Evolutionary conservation across 306 rosid genomes (phyloP).

Genomic region (Quercus wislizeni): DNA sequence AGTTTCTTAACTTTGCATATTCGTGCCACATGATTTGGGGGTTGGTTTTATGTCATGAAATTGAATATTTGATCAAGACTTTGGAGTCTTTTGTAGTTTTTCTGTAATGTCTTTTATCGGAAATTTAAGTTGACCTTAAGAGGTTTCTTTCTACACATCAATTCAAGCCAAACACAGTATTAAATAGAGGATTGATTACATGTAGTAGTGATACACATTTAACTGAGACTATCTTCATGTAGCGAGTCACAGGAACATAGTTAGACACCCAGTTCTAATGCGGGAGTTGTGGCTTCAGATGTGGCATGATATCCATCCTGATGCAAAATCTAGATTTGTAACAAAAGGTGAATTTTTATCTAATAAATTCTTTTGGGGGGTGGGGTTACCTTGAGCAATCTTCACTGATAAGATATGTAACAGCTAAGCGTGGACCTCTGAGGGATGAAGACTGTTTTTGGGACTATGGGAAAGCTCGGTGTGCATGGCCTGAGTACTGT

Average conservation of each 20-base stretch:
- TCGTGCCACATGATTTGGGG: neutral
- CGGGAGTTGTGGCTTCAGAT: slow-evolving; percentile 98
- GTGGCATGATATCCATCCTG: slow-evolving; percentile 94
- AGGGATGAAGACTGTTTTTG: slow-evolving; percentile 95
- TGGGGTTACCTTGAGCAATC: slow-evolving; percentile 27
- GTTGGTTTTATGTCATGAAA: neutral
- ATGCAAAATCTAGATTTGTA: slow-evolving; percentile 68
- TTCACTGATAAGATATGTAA: slow-evolving; percentile 20
- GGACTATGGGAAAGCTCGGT: slow-evolving; percentile 99
- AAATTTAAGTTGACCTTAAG: neutral
- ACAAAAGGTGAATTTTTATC: slow-evolving; percentile 62
- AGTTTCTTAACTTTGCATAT: neutral
- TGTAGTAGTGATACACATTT: slow-evolving; percentile 18
- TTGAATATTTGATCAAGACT: neutral
- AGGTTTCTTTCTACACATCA: neutral
- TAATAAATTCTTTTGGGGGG: neutral
- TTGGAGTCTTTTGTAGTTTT: neutral
- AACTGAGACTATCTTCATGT: slow-evolving; percentile 44
- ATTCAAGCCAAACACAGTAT: neutral
- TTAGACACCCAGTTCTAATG: slow-evolving; percentile 89
- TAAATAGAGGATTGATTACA: slow-evolving; percentile 5
- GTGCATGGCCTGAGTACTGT: slow-evolving; percentile 94
- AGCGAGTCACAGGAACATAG: slow-evolving; percentile 99
- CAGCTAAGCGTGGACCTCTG: slow-evolving; percentile 97
- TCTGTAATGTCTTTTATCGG: neutral